Evolutionary conservation across 345 rosid genomes (phyloP).

Genomic region (Salix exigua): DNA sequence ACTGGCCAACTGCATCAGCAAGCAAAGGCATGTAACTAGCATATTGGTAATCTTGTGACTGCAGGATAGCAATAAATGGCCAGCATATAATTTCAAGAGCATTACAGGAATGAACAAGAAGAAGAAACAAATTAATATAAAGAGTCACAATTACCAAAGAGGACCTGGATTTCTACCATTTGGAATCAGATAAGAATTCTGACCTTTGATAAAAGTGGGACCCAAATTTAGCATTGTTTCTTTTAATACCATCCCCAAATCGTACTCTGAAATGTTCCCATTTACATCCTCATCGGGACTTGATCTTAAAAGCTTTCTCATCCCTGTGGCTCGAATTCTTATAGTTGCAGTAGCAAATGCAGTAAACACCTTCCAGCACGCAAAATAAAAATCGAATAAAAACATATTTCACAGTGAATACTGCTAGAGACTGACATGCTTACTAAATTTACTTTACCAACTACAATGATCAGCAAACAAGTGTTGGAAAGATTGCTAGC

Average conservation of each 20-base stretch:
- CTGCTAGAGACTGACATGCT: background rate
- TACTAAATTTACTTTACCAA: too few relatives aligned
- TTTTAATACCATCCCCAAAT: conserved; percentile 74
- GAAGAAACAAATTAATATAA: background rate
- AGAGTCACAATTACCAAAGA: background rate
- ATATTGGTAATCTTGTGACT: conserved; percentile 33
- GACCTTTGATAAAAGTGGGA: conserved; percentile 96
- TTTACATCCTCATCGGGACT: conserved; percentile 31
- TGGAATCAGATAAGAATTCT: conserved; percentile 14
- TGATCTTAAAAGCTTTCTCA: conserved; percentile 28
- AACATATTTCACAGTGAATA: background rate
- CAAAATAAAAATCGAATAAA: conserved; percentile 18
- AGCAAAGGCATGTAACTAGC: conserved; percentile 46
- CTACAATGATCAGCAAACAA: too few relatives aligned
- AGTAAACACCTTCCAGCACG: conserved; percentile 49
- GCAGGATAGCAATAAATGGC: conserved; percentile 33
- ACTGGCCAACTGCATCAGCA: conserved; percentile 88
- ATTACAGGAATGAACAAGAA: conserved; percentile 10
- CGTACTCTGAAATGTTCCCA: conserved; percentile 47
- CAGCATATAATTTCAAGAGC: conserved; percentile 25
- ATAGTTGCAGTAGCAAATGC: conserved; percentile 69
- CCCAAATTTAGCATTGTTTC: conserved; percentile 83
- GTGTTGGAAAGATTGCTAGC: too few relatives aligned
- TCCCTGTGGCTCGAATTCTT: conserved; percentile 52
- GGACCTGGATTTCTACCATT: background rate